Percentiles rank a stretch among this genome's conserved stretches.
These are phyloP conservation scores for Posidonia australis DNA, from an alignment of 106 monocot genomes.

Conservation along the genomic window DNA sequence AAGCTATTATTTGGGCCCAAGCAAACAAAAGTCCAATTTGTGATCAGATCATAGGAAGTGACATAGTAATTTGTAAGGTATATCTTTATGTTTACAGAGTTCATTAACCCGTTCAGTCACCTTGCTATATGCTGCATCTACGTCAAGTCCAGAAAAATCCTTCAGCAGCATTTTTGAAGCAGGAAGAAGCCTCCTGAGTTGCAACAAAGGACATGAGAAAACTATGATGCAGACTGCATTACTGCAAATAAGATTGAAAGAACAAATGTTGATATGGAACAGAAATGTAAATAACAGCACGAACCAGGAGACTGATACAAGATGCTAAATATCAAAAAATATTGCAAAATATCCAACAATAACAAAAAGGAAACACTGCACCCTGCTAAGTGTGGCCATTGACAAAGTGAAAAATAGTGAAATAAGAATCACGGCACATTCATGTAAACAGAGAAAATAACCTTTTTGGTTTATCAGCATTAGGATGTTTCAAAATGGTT, in stretches of 20 bases:
- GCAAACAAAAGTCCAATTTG: no score
- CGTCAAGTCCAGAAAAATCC: slow-evolving; percentile 4
- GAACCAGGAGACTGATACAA: no score
- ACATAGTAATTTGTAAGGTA: no score
- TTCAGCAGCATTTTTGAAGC: slow-evolving; percentile 8
- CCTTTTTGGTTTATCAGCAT: slow-evolving; percentile 5
- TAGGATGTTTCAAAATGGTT: background rate
- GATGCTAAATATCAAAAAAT: no score
- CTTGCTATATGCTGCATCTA: background rate
- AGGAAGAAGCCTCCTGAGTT: slow-evolving; percentile 4
- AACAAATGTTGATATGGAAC: no score
- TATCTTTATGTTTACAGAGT: no score
- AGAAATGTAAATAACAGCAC: no score
- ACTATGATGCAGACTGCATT: no score
- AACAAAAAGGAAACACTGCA: background rate
- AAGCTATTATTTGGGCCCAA: no score
- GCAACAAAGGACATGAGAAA: background rate
- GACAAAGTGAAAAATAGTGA: background rate
- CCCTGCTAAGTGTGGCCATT: background rate
- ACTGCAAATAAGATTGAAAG: no score
- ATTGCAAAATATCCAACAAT: background rate
- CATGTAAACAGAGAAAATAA: background rate
- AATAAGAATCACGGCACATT: background rate
- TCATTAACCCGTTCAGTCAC: background rate
- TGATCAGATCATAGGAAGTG: no score